phyloP scores from a whole-genome alignment of 805 yeast species.

The Debaryomyces prosopidis region DNA sequence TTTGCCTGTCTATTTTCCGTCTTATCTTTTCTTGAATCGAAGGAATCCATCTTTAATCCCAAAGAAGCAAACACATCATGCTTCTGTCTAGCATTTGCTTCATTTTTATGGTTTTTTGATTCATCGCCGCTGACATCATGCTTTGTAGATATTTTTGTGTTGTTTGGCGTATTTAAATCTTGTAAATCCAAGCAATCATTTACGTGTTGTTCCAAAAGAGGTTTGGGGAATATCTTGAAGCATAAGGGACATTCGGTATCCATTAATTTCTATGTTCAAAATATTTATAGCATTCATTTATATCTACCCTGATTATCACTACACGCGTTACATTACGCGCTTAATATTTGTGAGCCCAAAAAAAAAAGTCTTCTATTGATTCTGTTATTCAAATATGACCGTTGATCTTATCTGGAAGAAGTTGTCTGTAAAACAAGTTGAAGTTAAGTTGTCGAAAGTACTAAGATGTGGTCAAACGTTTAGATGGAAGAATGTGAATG shows the following conservation, averaged over 20 bases:
- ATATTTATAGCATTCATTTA: conserved; percentile 3
- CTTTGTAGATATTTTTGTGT: not conserved
- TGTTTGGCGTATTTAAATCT: conserved; percentile 9
- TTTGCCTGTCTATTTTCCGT: conserved; percentile 9
- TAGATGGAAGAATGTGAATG: conserved; percentile 67
- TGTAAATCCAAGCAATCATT: conserved; percentile 39
- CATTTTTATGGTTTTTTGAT: not conserved
- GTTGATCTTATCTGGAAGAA: conserved; percentile 24
- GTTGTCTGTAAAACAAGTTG: conserved; percentile 29
- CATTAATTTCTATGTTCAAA: conserved; percentile 7
- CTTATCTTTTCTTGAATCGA: conserved; percentile 15
- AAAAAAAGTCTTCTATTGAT: not conserved
- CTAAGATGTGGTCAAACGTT: conserved; percentile 86
- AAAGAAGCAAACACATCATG: conserved; percentile 31
- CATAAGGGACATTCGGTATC: conserved; percentile 38
- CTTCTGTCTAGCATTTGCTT: conserved; percentile 4
- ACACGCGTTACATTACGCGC: not conserved
- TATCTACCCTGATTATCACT: too few species aligned
- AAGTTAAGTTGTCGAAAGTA: conserved; percentile 62
- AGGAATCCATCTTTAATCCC: conserved; percentile 33
- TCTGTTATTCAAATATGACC: conserved; percentile 15
- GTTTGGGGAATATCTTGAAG: conserved; percentile 18
- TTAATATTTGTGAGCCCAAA: not conserved
- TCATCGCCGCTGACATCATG: not conserved
- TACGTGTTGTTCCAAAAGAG: conserved; percentile 39